phyloP scores from a whole-genome alignment of 495 filamentous ascomycete species.

The Tetracladium marchalianum region DNA sequence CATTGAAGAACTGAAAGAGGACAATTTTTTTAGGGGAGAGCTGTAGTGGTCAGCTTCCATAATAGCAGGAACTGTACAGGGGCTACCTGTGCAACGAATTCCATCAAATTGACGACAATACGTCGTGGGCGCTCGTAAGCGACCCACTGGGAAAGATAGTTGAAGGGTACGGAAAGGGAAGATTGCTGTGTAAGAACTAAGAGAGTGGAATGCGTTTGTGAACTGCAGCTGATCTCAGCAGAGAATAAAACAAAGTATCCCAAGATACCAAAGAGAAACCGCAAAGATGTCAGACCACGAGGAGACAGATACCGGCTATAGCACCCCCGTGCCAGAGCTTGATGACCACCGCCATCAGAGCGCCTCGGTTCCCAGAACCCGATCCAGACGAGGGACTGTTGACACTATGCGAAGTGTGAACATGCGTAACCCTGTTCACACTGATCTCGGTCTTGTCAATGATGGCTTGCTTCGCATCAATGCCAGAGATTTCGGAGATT shows the following conservation, averaged over 20 bases:
- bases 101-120: slow-evolving; percentile 24
- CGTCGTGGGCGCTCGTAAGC: slow-evolving; percentile 24
- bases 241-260: slow-evolving; percentile 1
- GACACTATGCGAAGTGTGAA: slow-evolving; percentile 38
- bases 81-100: slow-evolving; percentile 19
- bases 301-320: slow-evolving; percentile 42
- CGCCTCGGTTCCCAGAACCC: slow-evolving; percentile 47
- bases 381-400: slow-evolving; percentile 43
- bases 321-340: slow-evolving; percentile 76
- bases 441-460: slow-evolving; percentile 25
- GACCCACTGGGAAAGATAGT: slow-evolving; percentile 8
- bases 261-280: neutral
- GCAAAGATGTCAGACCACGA: slow-evolving; percentile 50
- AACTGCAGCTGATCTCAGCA: neutral
- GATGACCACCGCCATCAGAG: slow-evolving; percentile 88
- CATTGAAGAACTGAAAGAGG: slow-evolving; percentile 1
- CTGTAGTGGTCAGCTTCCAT: slow-evolving; percentile 4
- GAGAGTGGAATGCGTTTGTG: slow-evolving; percentile 9
- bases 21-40: neutral
- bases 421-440: slow-evolving; percentile 24
- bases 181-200: neutral
- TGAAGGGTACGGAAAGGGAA: no score
- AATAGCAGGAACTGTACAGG: slow-evolving; percentile 16
- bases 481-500: slow-evolving; percentile 64
- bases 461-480: slow-evolving; percentile 36